A percentile compares a stretch with the other conserved stretches of the same genome.
Conservation (phyloP, 306 rosid species). For the Delonix regia region DNA sequence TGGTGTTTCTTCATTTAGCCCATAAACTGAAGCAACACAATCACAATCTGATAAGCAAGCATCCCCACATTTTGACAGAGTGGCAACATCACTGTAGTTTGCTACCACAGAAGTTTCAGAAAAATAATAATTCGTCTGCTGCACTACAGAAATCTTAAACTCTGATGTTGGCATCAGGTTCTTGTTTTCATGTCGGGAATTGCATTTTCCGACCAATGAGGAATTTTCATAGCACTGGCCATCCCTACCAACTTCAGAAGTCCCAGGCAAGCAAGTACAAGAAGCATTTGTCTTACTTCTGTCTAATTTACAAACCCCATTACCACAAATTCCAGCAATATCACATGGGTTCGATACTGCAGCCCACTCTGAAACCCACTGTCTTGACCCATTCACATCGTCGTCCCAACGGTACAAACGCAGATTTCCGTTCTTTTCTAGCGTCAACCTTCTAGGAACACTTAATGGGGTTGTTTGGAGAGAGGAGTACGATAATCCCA, state of each 20-base stretch:
- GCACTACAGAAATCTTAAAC: conserved; percentile 60
- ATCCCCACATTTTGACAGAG: conserved; percentile 80
- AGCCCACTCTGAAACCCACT: conserved; percentile 96
- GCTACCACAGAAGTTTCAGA: conserved; percentile 79
- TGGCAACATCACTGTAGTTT: conserved; percentile 74
- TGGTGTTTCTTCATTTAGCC: conserved; percentile 78
- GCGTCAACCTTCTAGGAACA: conserved; percentile 60
- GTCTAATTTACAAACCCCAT: conserved; percentile 79
- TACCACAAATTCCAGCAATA: conserved; percentile 92
- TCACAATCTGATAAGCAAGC: conserved; percentile 82
- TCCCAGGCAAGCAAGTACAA: conserved; percentile 86
- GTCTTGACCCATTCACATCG: conserved; percentile 79
- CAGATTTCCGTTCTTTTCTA: conserved; percentile 81
- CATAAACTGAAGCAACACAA: conserved; percentile 90
- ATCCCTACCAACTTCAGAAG: conserved; percentile 53
- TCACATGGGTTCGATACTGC: conserved; percentile 89
- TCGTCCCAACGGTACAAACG: conserved; percentile 82
- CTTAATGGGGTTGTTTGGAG: conserved; percentile 46
- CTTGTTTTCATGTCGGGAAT: conserved; percentile 35
- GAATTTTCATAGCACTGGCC: conserved; percentile 78
- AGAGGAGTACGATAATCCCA: conserved; percentile 63
- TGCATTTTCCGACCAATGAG: conserved; percentile 65
- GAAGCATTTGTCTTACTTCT: conserved; percentile 69
- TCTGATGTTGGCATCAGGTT: conserved; percentile 38
- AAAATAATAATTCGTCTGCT: conserved; percentile 80